phyloP scores from a whole-genome alignment of 306 rosid genomes.

The Cucurbita maxima region DNA sequence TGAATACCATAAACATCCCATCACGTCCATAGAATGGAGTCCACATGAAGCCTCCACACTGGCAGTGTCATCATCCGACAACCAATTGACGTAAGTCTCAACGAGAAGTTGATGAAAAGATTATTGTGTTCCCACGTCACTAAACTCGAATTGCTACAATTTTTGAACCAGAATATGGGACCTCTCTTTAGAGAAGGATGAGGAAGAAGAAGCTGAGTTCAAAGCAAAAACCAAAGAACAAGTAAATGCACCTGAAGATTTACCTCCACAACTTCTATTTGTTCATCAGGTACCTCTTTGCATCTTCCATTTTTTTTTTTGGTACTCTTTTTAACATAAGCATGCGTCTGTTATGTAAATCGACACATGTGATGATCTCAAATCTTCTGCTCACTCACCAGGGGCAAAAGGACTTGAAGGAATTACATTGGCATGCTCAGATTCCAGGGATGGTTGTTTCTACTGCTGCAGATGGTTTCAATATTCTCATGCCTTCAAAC shows the following conservation, averaged over 20 bases:
- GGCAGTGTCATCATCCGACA: constrained; percentile 79
- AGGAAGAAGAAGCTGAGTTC: constrained; percentile 93
- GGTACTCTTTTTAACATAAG: neutral
- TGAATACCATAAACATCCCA: constrained; percentile 72
- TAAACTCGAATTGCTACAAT: no score
- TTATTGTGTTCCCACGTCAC: neutral
- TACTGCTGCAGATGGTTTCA: constrained; percentile 85
- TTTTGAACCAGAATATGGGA: constrained; percentile 72
- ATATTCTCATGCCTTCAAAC: constrained; percentile 89
- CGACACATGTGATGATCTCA: neutral
- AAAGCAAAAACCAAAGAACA: constrained; percentile 61
- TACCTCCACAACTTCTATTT: constrained; percentile 93
- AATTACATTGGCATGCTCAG: constrained; percentile 88
- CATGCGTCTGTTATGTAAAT: neutral
- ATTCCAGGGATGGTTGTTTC: constrained; percentile 96
- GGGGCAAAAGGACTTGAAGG: constrained; percentile 93
- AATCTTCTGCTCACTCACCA: constrained; percentile 12
- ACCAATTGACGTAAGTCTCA: constrained; percentile 77
- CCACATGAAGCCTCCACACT: constrained; percentile 84
- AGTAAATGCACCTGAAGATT: constrained; percentile 75
- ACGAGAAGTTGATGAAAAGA: neutral
- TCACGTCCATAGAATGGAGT: constrained; percentile 95
- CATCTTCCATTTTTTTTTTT: neutral
- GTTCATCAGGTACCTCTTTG: constrained; percentile 60
- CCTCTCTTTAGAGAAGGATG: constrained; percentile 81